Evolutionary conservation across 2,329 filamentous ascomycete species (phyloP).

Genomic region (Aspergillus sp.): DNA sequence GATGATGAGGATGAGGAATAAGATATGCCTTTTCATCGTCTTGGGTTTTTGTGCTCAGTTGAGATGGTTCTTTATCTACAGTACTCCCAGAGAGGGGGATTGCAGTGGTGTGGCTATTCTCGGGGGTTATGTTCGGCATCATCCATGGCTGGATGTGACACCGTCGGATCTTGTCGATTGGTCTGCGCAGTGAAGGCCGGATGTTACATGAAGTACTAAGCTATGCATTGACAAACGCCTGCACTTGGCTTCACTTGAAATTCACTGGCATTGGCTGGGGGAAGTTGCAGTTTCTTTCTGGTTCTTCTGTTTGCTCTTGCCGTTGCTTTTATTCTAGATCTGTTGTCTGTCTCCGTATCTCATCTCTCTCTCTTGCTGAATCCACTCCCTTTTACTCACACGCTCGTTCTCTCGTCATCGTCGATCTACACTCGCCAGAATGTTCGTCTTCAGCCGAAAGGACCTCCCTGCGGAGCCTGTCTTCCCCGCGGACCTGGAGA

Average conservation of each 20-base stretch:
- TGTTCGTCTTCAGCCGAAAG: conserved; percentile 74
- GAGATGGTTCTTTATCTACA: neutral
- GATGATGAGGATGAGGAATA: neutral
- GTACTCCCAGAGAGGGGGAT: too few species aligned
- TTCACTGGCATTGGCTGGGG: conserved; percentile 1
- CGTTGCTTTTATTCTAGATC: neutral
- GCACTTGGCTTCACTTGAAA: neutral
- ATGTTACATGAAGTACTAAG: neutral
- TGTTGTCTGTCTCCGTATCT: neutral
- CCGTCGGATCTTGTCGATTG: neutral
- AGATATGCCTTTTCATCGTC: neutral
- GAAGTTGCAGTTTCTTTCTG: conserved; percentile 8
- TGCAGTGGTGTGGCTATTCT: neutral
- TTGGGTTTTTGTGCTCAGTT: neutral
- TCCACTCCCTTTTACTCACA: neutral
- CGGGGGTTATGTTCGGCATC: neutral
- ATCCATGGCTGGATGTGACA: neutral
- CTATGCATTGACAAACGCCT: conserved; percentile 3
- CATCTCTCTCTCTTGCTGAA: neutral
- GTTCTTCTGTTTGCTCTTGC: neutral
- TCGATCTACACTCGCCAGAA: conserved; percentile 40
- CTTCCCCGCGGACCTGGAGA: conserved; percentile 66
- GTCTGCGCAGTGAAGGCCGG: neutral
- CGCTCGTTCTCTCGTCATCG: neutral
- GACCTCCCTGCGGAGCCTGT: conserved; percentile 70